These are phyloP conservation scores for Aurifilum marmelostoma DNA, from an alignment of 2,329 filamentous ascomycete genomes.

Conservation along the genomic window DNA sequence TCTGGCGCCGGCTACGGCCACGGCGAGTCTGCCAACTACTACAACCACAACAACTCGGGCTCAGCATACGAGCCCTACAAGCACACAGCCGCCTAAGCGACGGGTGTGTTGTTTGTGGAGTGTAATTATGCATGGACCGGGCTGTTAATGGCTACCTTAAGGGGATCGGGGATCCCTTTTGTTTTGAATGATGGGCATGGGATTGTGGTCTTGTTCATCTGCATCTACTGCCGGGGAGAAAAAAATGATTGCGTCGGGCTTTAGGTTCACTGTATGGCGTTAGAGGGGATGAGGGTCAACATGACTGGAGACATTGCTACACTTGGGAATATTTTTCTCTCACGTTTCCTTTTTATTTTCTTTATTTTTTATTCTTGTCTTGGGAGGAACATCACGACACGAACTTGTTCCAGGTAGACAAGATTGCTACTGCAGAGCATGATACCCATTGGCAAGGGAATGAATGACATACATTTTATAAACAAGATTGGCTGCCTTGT, in stretches of 20 bases:
- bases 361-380: not conserved
- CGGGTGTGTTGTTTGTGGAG: not conserved
- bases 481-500: not conserved
- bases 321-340: not conserved
- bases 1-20: slow-evolving; percentile 43
- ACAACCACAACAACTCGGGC: slow-evolving; percentile 4
- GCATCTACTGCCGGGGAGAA: not conserved
- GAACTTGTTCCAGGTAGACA: slow-evolving; percentile 21
- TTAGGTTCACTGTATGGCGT: slow-evolving; percentile 24
- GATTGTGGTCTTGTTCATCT: slow-evolving; percentile 11
- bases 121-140: not conserved
- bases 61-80: slow-evolving; percentile 19
- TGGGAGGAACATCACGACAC: slow-evolving; percentile 12
- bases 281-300: slow-evolving; percentile 7
- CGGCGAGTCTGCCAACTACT: slow-evolving; percentile 33
- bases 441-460: slow-evolving; percentile 25
- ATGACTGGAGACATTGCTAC: slow-evolving; percentile 10
- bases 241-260: not conserved
- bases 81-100: slow-evolving; percentile 9
- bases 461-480: slow-evolving; percentile 1
- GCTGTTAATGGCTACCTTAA: not conserved
- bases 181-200: too few species aligned
- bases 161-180: not conserved
- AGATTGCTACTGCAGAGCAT: slow-evolving; percentile 18
- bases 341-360: not conserved